Evolutionary conservation across 1,284 basidiomycete genomes (phyloP).

Genomic region (Porogramme epimiltina): DNA sequence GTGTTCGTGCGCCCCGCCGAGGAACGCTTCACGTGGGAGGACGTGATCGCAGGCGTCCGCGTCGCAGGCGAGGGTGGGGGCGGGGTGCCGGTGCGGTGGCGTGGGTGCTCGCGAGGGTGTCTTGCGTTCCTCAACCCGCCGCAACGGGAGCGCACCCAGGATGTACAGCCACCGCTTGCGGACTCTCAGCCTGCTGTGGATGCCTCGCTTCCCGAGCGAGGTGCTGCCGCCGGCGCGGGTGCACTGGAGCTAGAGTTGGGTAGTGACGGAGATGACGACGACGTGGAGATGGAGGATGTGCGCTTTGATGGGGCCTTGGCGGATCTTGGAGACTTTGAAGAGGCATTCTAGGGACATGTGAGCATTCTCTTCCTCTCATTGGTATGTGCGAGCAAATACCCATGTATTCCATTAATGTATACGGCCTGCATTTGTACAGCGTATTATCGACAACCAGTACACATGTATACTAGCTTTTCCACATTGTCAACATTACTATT

Average conservation of each 20-base stretch:
- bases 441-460: no score
- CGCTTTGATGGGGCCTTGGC: conserved; percentile 10
- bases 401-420: no score
- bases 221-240: background rate
- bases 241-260: background rate
- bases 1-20: conserved; percentile 61
- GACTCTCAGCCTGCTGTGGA: background rate
- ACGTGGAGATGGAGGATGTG: conserved; percentile 11
- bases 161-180: no score
- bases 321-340: conserved; percentile 18
- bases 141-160: no score
- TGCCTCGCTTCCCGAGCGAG: no score
- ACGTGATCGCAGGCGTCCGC: conserved; percentile 49
- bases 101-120: conserved; percentile 65
- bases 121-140: conserved; percentile 50
- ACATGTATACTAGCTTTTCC: no score
- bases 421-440: background rate
- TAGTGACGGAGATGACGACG: background rate
- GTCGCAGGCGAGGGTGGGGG: conserved; percentile 42
- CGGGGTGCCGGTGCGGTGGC: conserved; percentile 65
- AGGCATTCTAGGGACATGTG: conserved; percentile 11
- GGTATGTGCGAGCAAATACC: no score
- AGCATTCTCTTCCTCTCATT: no score
- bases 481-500: no score
- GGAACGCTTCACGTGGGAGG: conserved; percentile 69